phyloP scores from a whole-genome alignment of 2,329 filamentous ascomycete species.

The Phoma sp. region DNA sequence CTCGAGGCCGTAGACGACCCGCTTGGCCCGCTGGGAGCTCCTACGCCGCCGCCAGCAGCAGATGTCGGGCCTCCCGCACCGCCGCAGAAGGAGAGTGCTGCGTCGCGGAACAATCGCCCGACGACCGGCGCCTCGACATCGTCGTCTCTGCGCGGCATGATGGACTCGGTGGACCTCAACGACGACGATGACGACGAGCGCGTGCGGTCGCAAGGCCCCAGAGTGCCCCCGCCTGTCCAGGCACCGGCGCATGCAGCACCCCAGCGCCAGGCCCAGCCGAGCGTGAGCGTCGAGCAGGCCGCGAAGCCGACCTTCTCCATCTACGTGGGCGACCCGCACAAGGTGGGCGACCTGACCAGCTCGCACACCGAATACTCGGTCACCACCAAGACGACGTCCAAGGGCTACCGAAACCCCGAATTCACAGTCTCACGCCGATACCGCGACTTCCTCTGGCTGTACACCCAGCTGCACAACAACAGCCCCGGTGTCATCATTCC shows the following conservation, averaged over 20 bases:
- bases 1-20: constrained; percentile 80
- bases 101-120: constrained; percentile 54
- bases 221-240: constrained; percentile 71
- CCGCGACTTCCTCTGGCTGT: constrained; percentile 97
- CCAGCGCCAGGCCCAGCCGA: constrained; percentile 69
- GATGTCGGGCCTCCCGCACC: constrained; percentile 74
- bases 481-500: constrained; percentile 95
- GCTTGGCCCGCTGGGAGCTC: constrained; percentile 77
- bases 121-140: constrained; percentile 62
- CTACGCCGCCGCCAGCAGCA: constrained; percentile 59
- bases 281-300: constrained; percentile 90
- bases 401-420: constrained; percentile 90
- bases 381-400: constrained; percentile 92
- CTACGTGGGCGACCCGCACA: constrained; percentile 93
- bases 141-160: constrained; percentile 57
- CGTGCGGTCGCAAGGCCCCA: constrained; percentile 58
- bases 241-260: constrained; percentile 56
- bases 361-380: constrained; percentile 98
- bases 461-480: constrained; percentile 91
- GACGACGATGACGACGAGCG: constrained; percentile 64
- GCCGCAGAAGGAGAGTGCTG: constrained; percentile 68
- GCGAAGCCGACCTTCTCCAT: constrained; percentile 92
- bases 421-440: constrained; percentile 95
- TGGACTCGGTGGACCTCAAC: constrained; percentile 75
- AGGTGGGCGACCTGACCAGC: constrained; percentile 94